Base-by-base conservation (phyloP, 208 protist species). In the Leishmania arabica region DNA sequence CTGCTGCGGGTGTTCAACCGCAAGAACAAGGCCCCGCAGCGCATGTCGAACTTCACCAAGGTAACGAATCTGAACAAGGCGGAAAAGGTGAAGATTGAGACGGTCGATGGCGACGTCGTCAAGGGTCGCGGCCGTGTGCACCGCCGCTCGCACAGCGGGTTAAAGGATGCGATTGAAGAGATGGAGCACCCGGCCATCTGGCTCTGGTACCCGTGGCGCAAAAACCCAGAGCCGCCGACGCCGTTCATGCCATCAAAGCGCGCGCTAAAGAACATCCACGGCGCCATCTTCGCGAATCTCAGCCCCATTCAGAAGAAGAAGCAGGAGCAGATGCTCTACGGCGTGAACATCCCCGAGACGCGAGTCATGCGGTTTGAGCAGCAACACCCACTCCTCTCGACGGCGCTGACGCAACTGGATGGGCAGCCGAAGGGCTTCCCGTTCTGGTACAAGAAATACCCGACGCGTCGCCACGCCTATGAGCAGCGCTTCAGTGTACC, bases 401-500 rank as follows among this genome's bases (percentile, higher is more conserved):
- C 85, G 0, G 93, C 92, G 58, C 85, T 98, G 56, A 86, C 86
- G 75, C 86, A 95, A 75, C 81, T 95, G 19, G 88, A 95, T 21
- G 93, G 90, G 49, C 92, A 93, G 89, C 92, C 93, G 49, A 95
- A 95, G 79, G 93, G 93, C 1, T 98, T 98, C 77, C 95, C 95
- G 51, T 98, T 97, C 85, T 98, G 95, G 95, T 98, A 96, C 83
- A 96, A 95, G 84, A 98, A 98, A 82, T 98, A 98, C 79, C 95
- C 95, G 5, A 98, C 95, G 42, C 93, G 93, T 15, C 91, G 93
- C 42, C 95, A 98, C 86, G 95, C 95, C 51, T 98, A 98, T 84
- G 95, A 95, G 86, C 77, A 88, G 49, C 95, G 95, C 75, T 98
- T 98, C 77, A 96, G 89, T 84, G 93, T 98, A 65, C 95, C 95